Percentiles rank a stretch among this genome's conserved stretches.
Conservation (phyloP, 164 flowering plant genomes). For the Tinospora cordifolia region DNA sequence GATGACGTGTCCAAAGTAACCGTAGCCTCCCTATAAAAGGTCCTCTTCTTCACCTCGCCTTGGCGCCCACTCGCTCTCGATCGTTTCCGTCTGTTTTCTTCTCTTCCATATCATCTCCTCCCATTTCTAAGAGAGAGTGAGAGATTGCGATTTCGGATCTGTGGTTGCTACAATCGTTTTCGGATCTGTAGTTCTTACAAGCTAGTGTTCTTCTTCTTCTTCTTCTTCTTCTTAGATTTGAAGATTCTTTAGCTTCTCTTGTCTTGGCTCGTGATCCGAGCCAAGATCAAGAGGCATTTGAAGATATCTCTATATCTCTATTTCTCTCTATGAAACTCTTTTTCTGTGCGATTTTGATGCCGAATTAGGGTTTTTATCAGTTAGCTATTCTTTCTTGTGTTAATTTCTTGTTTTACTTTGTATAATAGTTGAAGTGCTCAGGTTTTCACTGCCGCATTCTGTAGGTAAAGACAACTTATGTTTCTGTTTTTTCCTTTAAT, state of each 20-base stretch:
- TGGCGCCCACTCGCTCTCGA: too few species aligned
- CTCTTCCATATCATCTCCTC: too few species aligned
- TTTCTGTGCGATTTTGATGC: slow-evolving; percentile 10
- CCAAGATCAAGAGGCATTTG: slow-evolving; percentile 47
- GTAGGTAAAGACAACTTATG: background rate
- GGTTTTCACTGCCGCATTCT: background rate
- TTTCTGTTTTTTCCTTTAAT: background rate
- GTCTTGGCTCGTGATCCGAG: slow-evolving; percentile 38
- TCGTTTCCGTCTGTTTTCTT: too few species aligned
- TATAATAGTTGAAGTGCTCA: background rate
- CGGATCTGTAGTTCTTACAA: background rate
- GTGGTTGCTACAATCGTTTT: background rate
- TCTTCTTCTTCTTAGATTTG: background rate
- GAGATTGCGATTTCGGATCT: slow-evolving; percentile 2
- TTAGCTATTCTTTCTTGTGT: background rate
- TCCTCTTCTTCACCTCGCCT: background rate
- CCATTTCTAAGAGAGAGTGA: too few species aligned
- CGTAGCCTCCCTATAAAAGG: slow-evolving; percentile 4
- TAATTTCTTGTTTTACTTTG: background rate
- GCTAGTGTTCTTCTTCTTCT: background rate
- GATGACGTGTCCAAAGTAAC: slow-evolving; percentile 17
- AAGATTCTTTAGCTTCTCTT: slow-evolving; percentile 9
- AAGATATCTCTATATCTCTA: too few species aligned
- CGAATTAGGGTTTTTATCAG: slow-evolving; percentile 5
- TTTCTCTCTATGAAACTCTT: background rate